Percentiles rank a stretch among this genome's conserved stretches.
These are phyloP conservation scores for Cladosporium colombiae DNA, from an alignment of 2,329 filamentous ascomycete genomes.

Conservation along the genomic window DNA sequence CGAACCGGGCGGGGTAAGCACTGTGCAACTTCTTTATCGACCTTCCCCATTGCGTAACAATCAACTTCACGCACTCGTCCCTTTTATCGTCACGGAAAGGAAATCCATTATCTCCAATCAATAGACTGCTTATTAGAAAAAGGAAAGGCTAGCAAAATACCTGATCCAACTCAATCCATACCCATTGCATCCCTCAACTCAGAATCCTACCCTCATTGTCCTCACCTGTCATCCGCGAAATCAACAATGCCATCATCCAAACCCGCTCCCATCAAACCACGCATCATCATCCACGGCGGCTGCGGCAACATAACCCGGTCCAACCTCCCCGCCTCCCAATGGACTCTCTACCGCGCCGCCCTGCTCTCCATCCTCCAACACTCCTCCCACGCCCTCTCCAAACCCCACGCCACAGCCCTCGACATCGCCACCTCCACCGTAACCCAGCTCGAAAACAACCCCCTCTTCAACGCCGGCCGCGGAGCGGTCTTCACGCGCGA, in stretches of 20 bases:
- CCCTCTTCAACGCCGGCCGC: slow-evolving; percentile 80
- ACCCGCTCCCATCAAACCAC: slow-evolving; percentile 35
- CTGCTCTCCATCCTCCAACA: slow-evolving; percentile 40
- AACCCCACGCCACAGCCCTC: slow-evolving; percentile 59
- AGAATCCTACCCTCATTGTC: too few relatives aligned
- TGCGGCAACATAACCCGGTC: slow-evolving; percentile 49
- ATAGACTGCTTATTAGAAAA: too few relatives aligned
- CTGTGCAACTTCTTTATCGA: too few relatives aligned
- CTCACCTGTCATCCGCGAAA: neutral
- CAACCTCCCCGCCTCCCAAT: slow-evolving; percentile 41
- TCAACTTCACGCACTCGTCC: neutral
- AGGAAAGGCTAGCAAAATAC: too few relatives aligned
- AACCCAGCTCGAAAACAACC: slow-evolving; percentile 71
- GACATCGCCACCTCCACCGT: slow-evolving; percentile 76
- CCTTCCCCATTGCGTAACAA: neutral
- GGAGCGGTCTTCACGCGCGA: slow-evolving; percentile 85
- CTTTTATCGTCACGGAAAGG: too few relatives aligned
- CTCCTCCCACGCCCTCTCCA: slow-evolving; percentile 33
- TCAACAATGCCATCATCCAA: slow-evolving; percentile 23
- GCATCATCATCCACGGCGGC: slow-evolving; percentile 53
- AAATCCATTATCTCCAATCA: too few relatives aligned
- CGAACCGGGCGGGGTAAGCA: too few relatives aligned
- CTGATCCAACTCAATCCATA: too few relatives aligned
- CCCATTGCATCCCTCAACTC: too few relatives aligned
- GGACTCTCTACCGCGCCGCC: slow-evolving; percentile 41